A percentile compares a stretch with the other conserved stretches of the same genome.
Conservation (phyloP, 208 protist species). For the Leishmania braziliensis region DNA sequence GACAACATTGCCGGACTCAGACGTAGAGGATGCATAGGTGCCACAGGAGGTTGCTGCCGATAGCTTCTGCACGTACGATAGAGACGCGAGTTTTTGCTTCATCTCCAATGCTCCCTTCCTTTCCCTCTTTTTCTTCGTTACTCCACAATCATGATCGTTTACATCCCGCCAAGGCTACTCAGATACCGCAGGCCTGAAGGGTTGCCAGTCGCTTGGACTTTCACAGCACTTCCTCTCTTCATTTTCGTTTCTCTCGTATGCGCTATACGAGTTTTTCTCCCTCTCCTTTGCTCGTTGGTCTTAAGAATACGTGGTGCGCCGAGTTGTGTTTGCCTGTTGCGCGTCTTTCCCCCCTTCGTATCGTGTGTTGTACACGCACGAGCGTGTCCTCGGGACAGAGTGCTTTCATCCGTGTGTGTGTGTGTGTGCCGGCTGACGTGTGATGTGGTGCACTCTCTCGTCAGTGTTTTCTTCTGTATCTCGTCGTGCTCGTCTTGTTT, state of each 20-base stretch:
- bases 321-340: background rate
- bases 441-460: background rate
- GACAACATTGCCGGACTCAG: slow-evolving; percentile 23
- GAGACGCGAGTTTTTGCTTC: background rate
- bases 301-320: background rate
- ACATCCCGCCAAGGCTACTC: background rate
- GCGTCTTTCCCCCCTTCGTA: background rate
- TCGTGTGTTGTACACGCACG: background rate
- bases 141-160: background rate
- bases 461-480: background rate
- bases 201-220: background rate
- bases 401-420: background rate
- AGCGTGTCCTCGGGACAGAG: background rate
- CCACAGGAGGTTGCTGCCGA: background rate
- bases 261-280: background rate
- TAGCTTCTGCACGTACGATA: background rate
- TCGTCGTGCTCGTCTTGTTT: background rate
- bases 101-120: background rate
- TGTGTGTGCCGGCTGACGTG: background rate
- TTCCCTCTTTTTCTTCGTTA: background rate
- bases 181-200: background rate
- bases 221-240: slow-evolving; percentile 35
- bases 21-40: slow-evolving; percentile 9
- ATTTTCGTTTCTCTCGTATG: background rate
- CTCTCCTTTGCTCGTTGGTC: background rate